These are phyloP conservation scores for Hymenoscyphus linearis DNA, from an alignment of 2,329 filamentous ascomycete genomes.

Conservation along the genomic window DNA sequence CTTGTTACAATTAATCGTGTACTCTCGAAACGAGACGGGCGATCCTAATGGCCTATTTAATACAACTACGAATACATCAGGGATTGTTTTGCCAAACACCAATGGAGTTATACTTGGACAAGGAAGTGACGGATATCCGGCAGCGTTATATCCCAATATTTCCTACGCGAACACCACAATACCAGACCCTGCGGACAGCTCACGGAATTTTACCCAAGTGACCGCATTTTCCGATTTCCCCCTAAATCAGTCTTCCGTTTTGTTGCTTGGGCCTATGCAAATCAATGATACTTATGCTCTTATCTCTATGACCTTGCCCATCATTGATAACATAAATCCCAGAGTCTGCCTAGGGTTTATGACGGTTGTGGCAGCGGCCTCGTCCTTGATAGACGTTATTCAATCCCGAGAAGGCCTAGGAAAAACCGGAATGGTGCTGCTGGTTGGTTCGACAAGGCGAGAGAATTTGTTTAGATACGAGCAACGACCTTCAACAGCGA, in stretches of 20 bases:
- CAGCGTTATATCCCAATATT: slow-evolving; percentile 71
- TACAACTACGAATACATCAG: slow-evolving; percentile 49
- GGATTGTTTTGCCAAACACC: slow-evolving; percentile 56
- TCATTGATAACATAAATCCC: slow-evolving; percentile 60
- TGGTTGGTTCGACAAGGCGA: slow-evolving; percentile 61
- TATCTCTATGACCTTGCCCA: slow-evolving; percentile 74
- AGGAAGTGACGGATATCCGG: slow-evolving; percentile 60
- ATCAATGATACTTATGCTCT: slow-evolving; percentile 64
- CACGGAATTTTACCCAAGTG: slow-evolving; percentile 19
- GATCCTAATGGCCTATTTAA: slow-evolving; percentile 53
- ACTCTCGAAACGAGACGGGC: slow-evolving; percentile 61
- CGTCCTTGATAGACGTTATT: slow-evolving; percentile 56
- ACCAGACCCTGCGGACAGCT: slow-evolving; percentile 26
- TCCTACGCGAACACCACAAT: slow-evolving; percentile 45
- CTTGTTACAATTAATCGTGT: slow-evolving; percentile 69
- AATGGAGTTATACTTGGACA: slow-evolving; percentile 51
- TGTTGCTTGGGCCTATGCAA: slow-evolving; percentile 72
- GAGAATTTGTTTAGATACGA: slow-evolving; percentile 58
- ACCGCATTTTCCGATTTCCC: slow-evolving; percentile 30
- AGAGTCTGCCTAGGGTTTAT: slow-evolving; percentile 74
- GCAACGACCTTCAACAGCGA: slow-evolving; percentile 42
- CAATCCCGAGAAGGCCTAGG: slow-evolving; percentile 65
- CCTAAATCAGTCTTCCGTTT: slow-evolving; percentile 44
- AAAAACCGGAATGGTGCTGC: slow-evolving; percentile 60
- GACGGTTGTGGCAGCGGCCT: slow-evolving; percentile 69